A percentile compares a stretch with the other conserved stretches of the same genome.
These are phyloP conservation scores for Bombardia bombarda DNA, from an alignment of 495 filamentous ascomycete species.

Conservation along the genomic window DNA sequence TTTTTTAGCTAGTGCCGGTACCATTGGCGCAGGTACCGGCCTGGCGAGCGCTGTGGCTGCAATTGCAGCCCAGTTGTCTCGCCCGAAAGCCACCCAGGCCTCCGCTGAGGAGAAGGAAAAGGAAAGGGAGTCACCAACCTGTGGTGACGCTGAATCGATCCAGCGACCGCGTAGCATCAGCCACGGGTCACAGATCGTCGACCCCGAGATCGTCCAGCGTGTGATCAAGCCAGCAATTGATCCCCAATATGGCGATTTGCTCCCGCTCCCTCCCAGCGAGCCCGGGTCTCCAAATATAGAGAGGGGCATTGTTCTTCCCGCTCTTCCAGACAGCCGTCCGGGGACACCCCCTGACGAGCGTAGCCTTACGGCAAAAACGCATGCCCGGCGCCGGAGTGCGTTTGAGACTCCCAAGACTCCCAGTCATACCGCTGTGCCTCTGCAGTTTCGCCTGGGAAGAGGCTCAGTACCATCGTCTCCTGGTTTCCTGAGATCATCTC, in stretches of 20 bases:
- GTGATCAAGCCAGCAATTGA: slow-evolving; percentile 49
- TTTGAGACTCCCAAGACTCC: slow-evolving; percentile 38
- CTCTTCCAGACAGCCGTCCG: slow-evolving; percentile 45
- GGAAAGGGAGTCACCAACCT: slow-evolving; percentile 4
- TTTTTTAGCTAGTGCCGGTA: slow-evolving; percentile 59
- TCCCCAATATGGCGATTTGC: slow-evolving; percentile 46
- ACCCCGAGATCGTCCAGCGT: slow-evolving; percentile 43
- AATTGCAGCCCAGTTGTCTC: slow-evolving; percentile 32
- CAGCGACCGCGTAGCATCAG: slow-evolving; percentile 18
- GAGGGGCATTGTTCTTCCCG: slow-evolving; percentile 28
- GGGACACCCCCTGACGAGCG: slow-evolving; percentile 35
- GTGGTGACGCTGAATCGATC: neutral
- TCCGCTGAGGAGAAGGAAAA: slow-evolving; percentile 18
- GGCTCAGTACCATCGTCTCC: slow-evolving; percentile 36
- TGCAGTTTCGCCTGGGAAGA: slow-evolving; percentile 38
- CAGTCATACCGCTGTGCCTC: slow-evolving; percentile 44
- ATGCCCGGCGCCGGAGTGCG: slow-evolving; percentile 28
- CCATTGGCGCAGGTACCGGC: slow-evolving; percentile 54
- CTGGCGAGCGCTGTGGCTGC: slow-evolving; percentile 33
- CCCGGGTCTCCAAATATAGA: slow-evolving; percentile 34
- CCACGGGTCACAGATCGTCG: slow-evolving; percentile 31
- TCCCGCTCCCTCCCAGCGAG: slow-evolving; percentile 46
- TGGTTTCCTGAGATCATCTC: slow-evolving; percentile 24
- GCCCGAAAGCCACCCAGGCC: slow-evolving; percentile 34
- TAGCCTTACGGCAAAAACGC: slow-evolving; percentile 20